A percentile compares a stretch with the other conserved stretches of the same genome.
phyloP scores from a whole-genome alignment of 345 rosid genomes.

The Arabis alpina region DNA sequence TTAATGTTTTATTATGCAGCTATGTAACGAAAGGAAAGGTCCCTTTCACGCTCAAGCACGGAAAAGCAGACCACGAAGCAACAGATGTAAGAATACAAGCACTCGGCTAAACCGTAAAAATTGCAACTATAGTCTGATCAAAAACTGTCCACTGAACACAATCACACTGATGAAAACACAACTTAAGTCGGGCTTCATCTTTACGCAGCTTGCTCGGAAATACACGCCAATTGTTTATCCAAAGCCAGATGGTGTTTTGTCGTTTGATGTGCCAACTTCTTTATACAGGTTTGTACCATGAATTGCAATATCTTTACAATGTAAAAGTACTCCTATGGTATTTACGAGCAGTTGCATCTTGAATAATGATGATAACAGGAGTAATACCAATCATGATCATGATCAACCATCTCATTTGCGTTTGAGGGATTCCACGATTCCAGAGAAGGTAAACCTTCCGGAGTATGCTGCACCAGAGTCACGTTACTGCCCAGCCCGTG shows the following conservation, averaged over 20 bases:
- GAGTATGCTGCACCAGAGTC: constrained; percentile 87
- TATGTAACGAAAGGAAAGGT: constrained; percentile 76
- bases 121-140: neutral
- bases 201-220: constrained; percentile 64
- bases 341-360: neutral
- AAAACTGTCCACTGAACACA: constrained; percentile 5
- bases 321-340: neutral
- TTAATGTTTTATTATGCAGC: constrained; percentile 51
- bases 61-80: constrained; percentile 92
- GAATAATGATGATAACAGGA: constrained; percentile 55
- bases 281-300: constrained; percentile 71
- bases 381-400: constrained; percentile 95
- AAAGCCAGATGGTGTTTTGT: constrained; percentile 82
- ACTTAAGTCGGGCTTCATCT: neutral
- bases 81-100: constrained; percentile 60
- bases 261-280: constrained; percentile 90
- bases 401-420: constrained; percentile 92
- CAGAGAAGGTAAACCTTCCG: constrained; percentile 76
- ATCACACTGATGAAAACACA: neutral
- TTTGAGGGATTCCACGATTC: constrained; percentile 68
- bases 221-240: constrained; percentile 75
- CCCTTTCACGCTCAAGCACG: constrained; percentile 81
- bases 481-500: constrained; percentile 95
- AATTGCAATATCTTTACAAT: neutral
- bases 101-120: neutral